Evolutionary conservation across 2,329 filamentous ascomycete genomes (phyloP), one percentile per base, ranked within the genome.

Genomic region (Botryotinia calthae): DNA sequence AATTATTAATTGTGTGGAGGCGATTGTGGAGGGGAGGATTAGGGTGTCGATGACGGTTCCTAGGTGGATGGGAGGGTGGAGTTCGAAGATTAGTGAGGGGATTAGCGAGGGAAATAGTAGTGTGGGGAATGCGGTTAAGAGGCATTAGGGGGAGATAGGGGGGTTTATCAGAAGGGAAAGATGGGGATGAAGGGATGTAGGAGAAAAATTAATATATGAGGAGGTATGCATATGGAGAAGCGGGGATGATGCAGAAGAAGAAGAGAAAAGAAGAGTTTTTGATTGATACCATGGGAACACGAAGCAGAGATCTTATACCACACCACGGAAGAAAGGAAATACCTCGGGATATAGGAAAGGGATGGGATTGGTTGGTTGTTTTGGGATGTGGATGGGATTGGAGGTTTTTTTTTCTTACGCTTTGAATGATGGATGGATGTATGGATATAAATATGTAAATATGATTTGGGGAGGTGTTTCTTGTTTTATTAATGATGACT

Each of bases 11-110:
- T 84, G 91, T 48, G 84, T 99, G 72, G 95, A 97, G 80, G 91
- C 90, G 79, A 85, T 97, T 54, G 93, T 96, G 54, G 95, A 99
- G 82, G 95, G 94, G 0, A 90, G 93, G 77, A 88, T 97, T 28
- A 75, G 76, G 61, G 76, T 81, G 75, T 76, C 72, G 44, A 77
- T 80, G 71, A 78, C 78, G 73, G 72, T 79, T 67, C 78, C 78
- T 10, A 75, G 76, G 63, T 80, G 79, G 78, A 70, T 75, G 56
- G 80, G 79, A 2, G 78, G 79, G 1, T 70, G 79, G 28, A 77
- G 79, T 31, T 77, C 78, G 63, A 79, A 74, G 70, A 34, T 79
- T 14, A 78, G 74, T 68, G 78, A 79, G 73, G 75, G 77, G 67
- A 34, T 79, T 14, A 78, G 74, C 66, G 78, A 79, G 73, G 75